Conservation (phyloP, 257 asterid genomes). For the Solanum chmielewskii region DNA sequence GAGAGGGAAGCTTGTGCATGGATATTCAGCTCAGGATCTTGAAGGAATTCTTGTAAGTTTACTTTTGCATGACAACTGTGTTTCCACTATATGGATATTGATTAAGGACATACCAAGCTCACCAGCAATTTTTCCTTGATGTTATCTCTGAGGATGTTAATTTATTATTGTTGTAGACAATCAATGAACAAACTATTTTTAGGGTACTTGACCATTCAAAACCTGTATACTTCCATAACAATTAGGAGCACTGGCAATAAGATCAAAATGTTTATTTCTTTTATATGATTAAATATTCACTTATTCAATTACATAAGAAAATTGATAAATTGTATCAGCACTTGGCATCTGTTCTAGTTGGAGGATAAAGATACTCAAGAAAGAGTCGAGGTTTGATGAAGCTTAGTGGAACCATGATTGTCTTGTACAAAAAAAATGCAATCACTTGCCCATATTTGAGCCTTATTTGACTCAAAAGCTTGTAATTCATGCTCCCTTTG, state of each 20-base stretch:
- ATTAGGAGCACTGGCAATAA: not conserved
- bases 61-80: not conserved
- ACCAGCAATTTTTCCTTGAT: not conserved
- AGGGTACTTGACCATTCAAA: not conserved
- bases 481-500: not conserved
- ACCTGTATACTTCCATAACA: not conserved
- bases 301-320: not conserved
- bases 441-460: not conserved
- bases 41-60: conserved; percentile 87
- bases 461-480: not conserved
- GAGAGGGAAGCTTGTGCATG: conserved; percentile 68
- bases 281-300: not conserved
- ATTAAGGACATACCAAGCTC: not conserved
- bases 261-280: not conserved
- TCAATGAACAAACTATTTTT: not conserved
- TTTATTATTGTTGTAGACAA: not conserved
- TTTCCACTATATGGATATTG: not conserved
- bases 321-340: not conserved
- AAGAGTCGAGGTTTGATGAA: not conserved
- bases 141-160: not conserved
- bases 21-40: conserved; percentile 80
- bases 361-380: not conserved
- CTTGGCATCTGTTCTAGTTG: not conserved
- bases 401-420: not conserved
- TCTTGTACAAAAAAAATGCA: not conserved